A percentile compares a stretch with the other conserved stretches of the same genome.
Evolutionary conservation across 306 rosid species (phyloP).

Genomic region (Trifolium subterraneum): DNA sequence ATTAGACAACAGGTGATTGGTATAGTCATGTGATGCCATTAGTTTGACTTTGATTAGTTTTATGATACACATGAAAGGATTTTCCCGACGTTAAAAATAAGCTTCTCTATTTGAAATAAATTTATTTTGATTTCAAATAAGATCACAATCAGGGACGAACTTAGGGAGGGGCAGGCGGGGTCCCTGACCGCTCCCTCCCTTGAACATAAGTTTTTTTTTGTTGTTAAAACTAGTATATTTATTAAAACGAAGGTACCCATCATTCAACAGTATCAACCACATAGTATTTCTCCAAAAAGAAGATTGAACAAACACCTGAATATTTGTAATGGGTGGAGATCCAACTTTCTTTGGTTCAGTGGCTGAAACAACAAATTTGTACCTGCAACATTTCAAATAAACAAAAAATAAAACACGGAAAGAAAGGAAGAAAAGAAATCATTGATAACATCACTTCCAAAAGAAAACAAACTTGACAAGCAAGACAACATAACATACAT

Average conservation of each 20-base stretch:
- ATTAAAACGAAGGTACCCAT: not conserved
- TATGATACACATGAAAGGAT: not conserved
- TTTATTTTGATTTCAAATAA: not conserved
- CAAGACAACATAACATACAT: too few relatives aligned
- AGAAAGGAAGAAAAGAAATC: conserved; percentile 27
- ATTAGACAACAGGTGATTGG: conserved; percentile 21
- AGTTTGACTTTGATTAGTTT: not conserved
- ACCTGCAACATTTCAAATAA: conserved; percentile 62
- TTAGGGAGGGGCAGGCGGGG: too few relatives aligned
- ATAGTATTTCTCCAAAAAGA: not conserved
- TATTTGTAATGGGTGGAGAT: conserved; percentile 86
- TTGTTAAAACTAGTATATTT: too few relatives aligned
- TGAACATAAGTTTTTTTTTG: too few relatives aligned
- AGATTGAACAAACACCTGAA: conserved; percentile 66
- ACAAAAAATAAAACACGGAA: not conserved
- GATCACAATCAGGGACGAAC: too few relatives aligned
- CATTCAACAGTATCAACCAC: not conserved
- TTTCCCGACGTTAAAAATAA: not conserved
- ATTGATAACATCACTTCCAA: conserved; percentile 29
- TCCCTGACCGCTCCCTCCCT: too few relatives aligned
- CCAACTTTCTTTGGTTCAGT: conserved; percentile 85
- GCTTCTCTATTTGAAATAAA: not conserved
- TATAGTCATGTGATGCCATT: not conserved
- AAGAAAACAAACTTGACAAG: not conserved
- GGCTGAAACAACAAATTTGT: conserved; percentile 90